Evolutionary conservation across 1,139 yeast genomes (phyloP), one percentile per base, ranked within the genome.

Genomic region (Blastobotrys elegans): DNA sequence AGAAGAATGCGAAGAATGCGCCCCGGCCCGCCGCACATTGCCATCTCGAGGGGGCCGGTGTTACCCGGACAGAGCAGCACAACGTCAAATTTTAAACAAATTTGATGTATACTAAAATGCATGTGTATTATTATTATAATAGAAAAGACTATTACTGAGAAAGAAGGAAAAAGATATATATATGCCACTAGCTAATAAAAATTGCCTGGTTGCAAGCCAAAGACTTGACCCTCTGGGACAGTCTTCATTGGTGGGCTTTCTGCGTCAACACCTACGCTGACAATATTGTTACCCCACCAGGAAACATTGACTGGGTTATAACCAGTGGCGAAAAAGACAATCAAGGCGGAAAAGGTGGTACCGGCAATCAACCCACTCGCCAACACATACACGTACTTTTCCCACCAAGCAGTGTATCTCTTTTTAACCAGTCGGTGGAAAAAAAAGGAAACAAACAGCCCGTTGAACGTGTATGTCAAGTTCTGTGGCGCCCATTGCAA

Each of bases 231-330:
- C 3, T 37, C 37, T 17, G 44, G n/a, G 55, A 46, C 45, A 45
- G 48, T 40, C 62, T 66, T 11, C 46, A 40, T 10, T 5, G 33
- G 31, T 21, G 33, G 32, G 14, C 14, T 16, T 5, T 48, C 54
- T 16, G 57, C 82, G 55, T 79, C 83, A 17, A 68, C 56, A 21
- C 80, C 81, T 1, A 53, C 58, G 44, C 56, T 63, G 2, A 65
- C 48, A 17, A 77, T 76, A 32, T 53, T 63, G 58, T 79, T 79
- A 2, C 84, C 84, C 84, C 84, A 79, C 84, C 84, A 80, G 42
- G 8, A 11, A 75, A 53, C 17, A 3, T 59, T 57, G 27, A 68
- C 65, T 11, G 71, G 70, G 35, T 52, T 52, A 50, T 72, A 75
- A 55, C 75, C 79, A 7, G 79, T 78, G 1, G 80, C 72, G 57